Evolutionary conservation across 163 green algal genomes (phyloP).

Genomic region (Chlorella variabilis): DNA sequence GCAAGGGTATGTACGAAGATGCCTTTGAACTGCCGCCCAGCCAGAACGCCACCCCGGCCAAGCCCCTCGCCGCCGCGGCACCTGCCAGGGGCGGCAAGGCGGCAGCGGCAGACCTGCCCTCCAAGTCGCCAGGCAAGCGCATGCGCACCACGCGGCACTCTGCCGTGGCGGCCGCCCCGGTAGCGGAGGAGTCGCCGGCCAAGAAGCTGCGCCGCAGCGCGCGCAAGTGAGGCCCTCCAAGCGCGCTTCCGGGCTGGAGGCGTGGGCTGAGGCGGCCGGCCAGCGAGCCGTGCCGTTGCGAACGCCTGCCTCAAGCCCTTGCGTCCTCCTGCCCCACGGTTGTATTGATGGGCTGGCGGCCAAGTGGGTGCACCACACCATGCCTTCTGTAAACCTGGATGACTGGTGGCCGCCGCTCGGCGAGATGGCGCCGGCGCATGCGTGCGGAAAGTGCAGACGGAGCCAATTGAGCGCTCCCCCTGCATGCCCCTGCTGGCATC

Average conservation of each 20-base stretch:
- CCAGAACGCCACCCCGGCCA: constrained; percentile 20
- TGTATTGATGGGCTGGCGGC: too few species aligned
- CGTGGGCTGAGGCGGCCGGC: too few species aligned
- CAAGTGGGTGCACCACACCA: too few species aligned
- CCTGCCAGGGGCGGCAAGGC: not conserved
- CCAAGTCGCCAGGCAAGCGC: constrained; percentile 31
- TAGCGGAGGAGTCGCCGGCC: constrained; percentile 8
- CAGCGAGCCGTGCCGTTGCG: too few species aligned
- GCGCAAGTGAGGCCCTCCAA: not conserved
- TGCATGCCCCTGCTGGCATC: too few species aligned
- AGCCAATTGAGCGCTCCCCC: too few species aligned
- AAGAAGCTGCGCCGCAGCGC: constrained; percentile 25
- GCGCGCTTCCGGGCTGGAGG: not conserved
- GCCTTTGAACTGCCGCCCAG: constrained; percentile 25
- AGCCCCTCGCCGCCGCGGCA: not conserved
- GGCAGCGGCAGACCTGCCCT: not conserved
- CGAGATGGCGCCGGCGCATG: too few species aligned
- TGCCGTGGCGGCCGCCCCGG: not conserved
- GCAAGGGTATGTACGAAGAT: constrained; percentile 3
- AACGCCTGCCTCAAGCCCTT: too few species aligned
- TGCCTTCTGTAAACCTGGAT: too few species aligned
- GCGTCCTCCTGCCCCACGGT: too few species aligned
- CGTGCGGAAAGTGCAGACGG: too few species aligned
- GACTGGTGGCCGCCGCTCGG: too few species aligned
- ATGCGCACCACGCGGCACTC: not conserved